Base-by-base conservation (phyloP, 2,329 filamentous ascomycete genomes). In the Beauveria pseudobassiana region DNA sequence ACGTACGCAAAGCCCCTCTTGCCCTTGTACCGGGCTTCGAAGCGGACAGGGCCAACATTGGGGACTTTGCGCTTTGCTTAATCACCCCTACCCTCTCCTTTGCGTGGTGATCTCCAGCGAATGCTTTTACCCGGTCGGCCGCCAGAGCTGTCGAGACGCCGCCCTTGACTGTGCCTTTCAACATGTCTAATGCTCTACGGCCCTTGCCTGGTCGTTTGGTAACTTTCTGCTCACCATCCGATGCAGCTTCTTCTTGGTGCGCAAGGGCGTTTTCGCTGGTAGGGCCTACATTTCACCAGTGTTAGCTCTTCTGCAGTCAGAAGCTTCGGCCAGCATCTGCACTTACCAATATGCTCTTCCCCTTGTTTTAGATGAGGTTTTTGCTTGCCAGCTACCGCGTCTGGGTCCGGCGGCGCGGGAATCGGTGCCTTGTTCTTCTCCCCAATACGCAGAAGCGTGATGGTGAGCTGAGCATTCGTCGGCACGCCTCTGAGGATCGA, bases 401-500 rank as follows among this genome's bases (percentile, higher is more conserved):
- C 54, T 9, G 54, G 42, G 18, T 43, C 42, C 3, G 79, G 79
- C 0, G 81, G 80, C 0, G 83, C 86, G 0, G 90, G 90, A 0
- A 96, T 74, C 0, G 91, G 91, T 0, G 89, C 87, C 66, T 89
- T 89, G 74, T 93, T 93, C 12, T 84, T 84, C 74, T 96, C 91
- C 46, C 90, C 91, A 34, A 93, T 86, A 5, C 91, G 88, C 12
- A 96, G 83, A 1, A 96, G 80, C 0, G 91, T 96, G 30, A 96
- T 77, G 0, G 90, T 87, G 20, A 96, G 82, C 69, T 96, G 91
- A 3, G 90, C 90, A 70, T 96, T 95, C 1, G 91, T 96, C 1
- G 91, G 91, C 0, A 95, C 87, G 2, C 90, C 90, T 69, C 89
- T 90, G 56, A 96, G 83, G 1, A 95, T 71, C 0, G 88, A 91